phyloP scores from a whole-genome alignment of 345 rosid species.

The Nephelium lappaceum region DNA sequence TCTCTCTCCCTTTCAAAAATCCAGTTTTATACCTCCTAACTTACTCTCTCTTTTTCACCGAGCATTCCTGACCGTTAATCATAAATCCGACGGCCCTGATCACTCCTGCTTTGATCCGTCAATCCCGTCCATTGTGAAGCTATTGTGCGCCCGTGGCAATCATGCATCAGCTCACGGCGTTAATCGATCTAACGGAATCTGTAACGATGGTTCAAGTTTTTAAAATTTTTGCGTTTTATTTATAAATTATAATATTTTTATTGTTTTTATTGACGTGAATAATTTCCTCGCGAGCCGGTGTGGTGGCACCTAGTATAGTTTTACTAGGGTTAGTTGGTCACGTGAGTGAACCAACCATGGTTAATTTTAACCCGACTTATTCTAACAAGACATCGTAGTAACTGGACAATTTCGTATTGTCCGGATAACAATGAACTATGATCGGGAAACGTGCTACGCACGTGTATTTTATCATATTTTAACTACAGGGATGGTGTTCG shows the following conservation, averaged over 20 bases:
- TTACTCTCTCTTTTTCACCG: constrained; percentile 17
- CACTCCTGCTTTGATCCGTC: constrained; percentile 23
- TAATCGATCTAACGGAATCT: constrained; percentile 37
- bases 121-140: constrained; percentile 21
- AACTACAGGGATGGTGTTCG: not conserved
- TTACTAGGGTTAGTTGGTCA: constrained; percentile 17
- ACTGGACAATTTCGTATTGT: not conserved
- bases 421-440: not conserved
- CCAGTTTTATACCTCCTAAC: constrained; percentile 24
- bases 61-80: constrained; percentile 27
- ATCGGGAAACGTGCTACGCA: not conserved
- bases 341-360: constrained; percentile 22
- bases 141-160: not conserved
- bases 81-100: constrained; percentile 27
- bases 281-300: constrained; percentile 1
- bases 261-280: not conserved
- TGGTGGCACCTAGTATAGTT: constrained; percentile 6
- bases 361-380: constrained; percentile 11
- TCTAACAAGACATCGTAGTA: not conserved
- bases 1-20: constrained; percentile 21
- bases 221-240: not conserved
- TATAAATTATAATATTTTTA: not conserved
- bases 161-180: constrained; percentile 21
- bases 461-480: not conserved
- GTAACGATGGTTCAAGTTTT: constrained; percentile 9